phyloP scores from a whole-genome alignment of 768 basidiomycete species.

The Tulasnella sp. region DNA sequence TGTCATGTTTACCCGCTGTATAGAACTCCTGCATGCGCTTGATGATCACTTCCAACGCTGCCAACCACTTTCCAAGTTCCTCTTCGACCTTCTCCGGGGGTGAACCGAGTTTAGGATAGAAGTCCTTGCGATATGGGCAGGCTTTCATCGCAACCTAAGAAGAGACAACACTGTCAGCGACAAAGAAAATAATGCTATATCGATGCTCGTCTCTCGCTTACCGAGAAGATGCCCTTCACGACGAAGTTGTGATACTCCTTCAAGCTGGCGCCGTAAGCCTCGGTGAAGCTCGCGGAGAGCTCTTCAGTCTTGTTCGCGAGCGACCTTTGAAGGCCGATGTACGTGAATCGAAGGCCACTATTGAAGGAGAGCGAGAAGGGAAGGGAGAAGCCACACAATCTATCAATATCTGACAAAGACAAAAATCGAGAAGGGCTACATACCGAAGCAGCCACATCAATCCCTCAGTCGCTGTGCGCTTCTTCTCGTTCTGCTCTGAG shows the following conservation, averaged over 20 bases:
- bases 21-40: constrained; percentile 39
- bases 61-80: constrained; percentile 44
- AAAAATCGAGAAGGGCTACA: constrained; percentile 7
- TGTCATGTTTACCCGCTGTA: constrained; percentile 32
- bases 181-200: no score
- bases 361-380: neutral
- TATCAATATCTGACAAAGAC: neutral
- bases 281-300: constrained; percentile 62
- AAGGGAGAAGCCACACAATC: neutral
- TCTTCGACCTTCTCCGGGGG: constrained; percentile 37
- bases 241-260: constrained; percentile 79
- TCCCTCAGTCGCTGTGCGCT: constrained; percentile 79
- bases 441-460: constrained; percentile 78
- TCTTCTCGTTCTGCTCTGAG: constrained; percentile 80
- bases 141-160: constrained; percentile 54
- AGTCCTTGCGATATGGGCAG: constrained; percentile 48
- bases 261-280: constrained; percentile 71
- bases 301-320: constrained; percentile 58
- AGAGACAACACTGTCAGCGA: neutral
- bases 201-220: no score
- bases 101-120: constrained; percentile 46
- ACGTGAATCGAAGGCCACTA: constrained; percentile 84
- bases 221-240: constrained; percentile 43
- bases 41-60: constrained; percentile 42
- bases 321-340: constrained; percentile 60